These are phyloP conservation scores for Nepenthes mirabilis DNA, from an alignment of 148 eudicot genomes.

Conservation along the genomic window DNA sequence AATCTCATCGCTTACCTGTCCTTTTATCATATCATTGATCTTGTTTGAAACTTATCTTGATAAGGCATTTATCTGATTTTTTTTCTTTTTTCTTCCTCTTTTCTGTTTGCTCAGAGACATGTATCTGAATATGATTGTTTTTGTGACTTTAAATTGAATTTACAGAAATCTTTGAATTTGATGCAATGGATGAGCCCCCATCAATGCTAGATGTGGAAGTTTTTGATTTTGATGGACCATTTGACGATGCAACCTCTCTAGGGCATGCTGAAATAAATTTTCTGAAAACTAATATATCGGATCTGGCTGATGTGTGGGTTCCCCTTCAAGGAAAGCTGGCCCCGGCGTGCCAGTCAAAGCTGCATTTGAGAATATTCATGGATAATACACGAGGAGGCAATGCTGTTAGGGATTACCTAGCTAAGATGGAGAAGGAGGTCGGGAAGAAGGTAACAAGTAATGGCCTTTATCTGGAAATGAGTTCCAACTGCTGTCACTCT, in stretches of 20 bases:
- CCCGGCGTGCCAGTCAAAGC: slow-evolving; percentile 57
- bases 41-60: not conserved
- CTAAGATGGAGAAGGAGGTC: slow-evolving; percentile 84
- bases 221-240: slow-evolving; percentile 83
- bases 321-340: slow-evolving; percentile 79
- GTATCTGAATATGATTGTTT: not conserved
- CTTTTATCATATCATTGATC: not conserved
- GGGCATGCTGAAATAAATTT: slow-evolving; percentile 91
- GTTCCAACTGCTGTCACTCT: not conserved
- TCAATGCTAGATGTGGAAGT: slow-evolving; percentile 84
- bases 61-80: not conserved
- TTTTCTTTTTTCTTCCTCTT: not conserved
- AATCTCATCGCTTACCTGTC: slow-evolving; percentile 1
- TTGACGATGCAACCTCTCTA: slow-evolving; percentile 66
- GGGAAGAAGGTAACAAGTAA: slow-evolving; percentile 63
- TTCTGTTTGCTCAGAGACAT: not conserved
- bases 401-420: slow-evolving; percentile 59
- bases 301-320: slow-evolving; percentile 81
- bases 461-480: no score
- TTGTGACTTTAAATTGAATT: not conserved
- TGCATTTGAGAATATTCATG: slow-evolving; percentile 79
- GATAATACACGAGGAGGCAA: slow-evolving; percentile 85
- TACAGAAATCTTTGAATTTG: slow-evolving; percentile 90
- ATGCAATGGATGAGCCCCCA: slow-evolving; percentile 80
- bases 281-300: slow-evolving; percentile 52